These are phyloP conservation scores for Daedaleopsis nitida DNA, from an alignment of 768 basidiomycete genomes.

Conservation along the genomic window DNA sequence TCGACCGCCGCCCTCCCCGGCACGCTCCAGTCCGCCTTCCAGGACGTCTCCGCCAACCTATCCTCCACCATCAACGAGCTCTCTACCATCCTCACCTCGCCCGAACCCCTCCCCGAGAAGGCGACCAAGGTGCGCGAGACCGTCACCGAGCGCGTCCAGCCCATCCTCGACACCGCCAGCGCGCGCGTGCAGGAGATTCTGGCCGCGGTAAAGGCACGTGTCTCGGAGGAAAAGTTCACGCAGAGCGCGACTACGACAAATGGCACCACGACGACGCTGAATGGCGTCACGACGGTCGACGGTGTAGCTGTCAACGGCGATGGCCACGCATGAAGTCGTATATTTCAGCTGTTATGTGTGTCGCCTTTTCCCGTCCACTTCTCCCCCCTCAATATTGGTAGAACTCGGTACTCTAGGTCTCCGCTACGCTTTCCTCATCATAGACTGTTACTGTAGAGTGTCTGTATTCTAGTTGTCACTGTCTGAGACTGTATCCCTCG, in stretches of 20 bases:
- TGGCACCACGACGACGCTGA: conserved; percentile 14
- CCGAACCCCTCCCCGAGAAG: conserved; percentile 66
- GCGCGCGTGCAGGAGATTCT: conserved; percentile 35
- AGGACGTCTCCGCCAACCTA: conserved; percentile 59
- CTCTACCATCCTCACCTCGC: conserved; percentile 52
- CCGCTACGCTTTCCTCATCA: neutral
- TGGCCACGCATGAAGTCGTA: conserved; percentile 3
- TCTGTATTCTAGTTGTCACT: conserved; percentile 11
- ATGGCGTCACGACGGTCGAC: conserved; percentile 12
- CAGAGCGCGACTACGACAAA: conserved; percentile 17
- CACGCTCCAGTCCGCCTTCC: conserved; percentile 59
- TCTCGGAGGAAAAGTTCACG: conserved; percentile 22
- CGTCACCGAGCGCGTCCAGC: conserved; percentile 61
- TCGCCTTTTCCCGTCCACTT: neutral
- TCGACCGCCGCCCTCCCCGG: conserved; percentile 55
- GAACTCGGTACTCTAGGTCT: neutral
- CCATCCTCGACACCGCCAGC: conserved; percentile 52
- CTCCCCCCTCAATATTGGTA: neutral
- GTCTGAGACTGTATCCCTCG: conserved; percentile 4
- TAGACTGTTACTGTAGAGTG: conserved; percentile 20
- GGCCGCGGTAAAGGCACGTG: conserved; percentile 15
- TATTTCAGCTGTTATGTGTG: neutral
- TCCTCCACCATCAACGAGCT: conserved; percentile 56
- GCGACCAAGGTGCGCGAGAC: conserved; percentile 54
- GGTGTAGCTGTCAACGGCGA: conserved; percentile 12